Evolutionary conservation across 2,329 filamentous ascomycete species (phyloP), one percentile per base, ranked within the genome.

Genomic region (Trichophyton verrucosum): DNA sequence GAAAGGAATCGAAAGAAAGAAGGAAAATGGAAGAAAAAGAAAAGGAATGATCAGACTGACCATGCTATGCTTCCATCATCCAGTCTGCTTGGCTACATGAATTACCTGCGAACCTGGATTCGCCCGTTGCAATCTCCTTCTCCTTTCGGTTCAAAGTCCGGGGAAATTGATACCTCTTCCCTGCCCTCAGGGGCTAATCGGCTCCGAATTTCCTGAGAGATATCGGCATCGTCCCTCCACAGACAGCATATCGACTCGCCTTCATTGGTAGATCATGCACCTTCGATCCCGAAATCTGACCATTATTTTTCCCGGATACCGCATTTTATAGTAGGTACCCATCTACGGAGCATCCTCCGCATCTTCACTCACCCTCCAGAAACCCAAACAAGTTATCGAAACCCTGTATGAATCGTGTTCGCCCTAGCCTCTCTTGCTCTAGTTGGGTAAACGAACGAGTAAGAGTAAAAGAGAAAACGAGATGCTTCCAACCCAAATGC

Each of bases 121-220:
- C 51, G 27, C 51, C 51, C 8, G 24, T 55, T 55, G 6, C 17
- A 27, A 33, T 55, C 51, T 55, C 51, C 51, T 55, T 55, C 51
- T 55, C 15, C 27, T 55, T 55, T 55, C 51, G 51, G 51, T 55
- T 55, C 51, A 55, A 55, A 55, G 51, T 55, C 51, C 51, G 51
- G 51, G 51, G 51, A 55, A 55, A 55, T 55, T 33, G 51, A 33
- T 33, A 17, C 27, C 5, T 36, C 51, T 55, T 55, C 51, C 51
- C 30, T 55, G 51, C 51, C 6, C 7, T 15, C 51, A 55, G 51
- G 51, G 51, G 51, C 51, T 20, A 36, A 17, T 55, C 51, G 51
- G 51, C 51, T 36, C 51, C 51, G 51, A 20, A 15, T 36, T 33
- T 44, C 7, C n/a, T 55, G 51, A 55, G 15, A 33, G 51, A 55